A percentile compares a stretch with the other conserved stretches of the same genome.
These are phyloP conservation scores for cucumber (Cucumis sativus) DNA, from an alignment of 306 rosid species.

Conservation along the genomic window DNA sequence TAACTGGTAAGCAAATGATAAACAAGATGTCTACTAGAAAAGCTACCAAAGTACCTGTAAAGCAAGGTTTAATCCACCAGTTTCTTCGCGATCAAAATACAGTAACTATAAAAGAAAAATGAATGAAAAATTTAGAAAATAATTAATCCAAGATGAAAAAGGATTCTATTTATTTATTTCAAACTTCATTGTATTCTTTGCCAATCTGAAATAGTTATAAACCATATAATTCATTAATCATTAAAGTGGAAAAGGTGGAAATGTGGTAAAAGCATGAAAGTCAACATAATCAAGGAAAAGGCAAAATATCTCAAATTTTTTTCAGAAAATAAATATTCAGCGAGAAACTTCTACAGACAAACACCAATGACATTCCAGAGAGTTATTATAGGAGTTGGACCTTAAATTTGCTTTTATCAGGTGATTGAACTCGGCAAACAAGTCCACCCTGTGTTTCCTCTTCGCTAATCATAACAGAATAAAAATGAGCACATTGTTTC, in stretches of 20 bases:
- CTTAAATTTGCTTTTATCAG: constrained; percentile 98
- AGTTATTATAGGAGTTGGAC: constrained; percentile 35
- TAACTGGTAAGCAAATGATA: neutral
- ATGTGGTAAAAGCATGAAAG: neutral
- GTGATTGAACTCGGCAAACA: constrained; percentile 87
- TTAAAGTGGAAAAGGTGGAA: neutral
- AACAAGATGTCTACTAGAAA: neutral
- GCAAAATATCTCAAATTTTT: neutral
- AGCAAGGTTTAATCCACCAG: constrained; percentile 79
- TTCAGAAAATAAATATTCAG: neutral
- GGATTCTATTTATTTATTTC: neutral
- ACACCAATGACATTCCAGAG: neutral
- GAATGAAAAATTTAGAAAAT: neutral
- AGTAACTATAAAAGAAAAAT: constrained; percentile 38
- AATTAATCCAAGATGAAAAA: neutral
- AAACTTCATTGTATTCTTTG: neutral
- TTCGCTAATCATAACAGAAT: constrained; percentile 67
- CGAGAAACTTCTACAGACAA: neutral
- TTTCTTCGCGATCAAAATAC: constrained; percentile 81
- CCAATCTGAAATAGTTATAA: neutral
- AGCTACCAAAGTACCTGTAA: constrained; percentile 58
- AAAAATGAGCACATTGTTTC: constrained; percentile 96
- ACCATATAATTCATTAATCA: neutral
- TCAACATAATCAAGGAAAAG: neutral
- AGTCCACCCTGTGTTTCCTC: constrained; percentile 78